Conservation (phyloP, 2,329 filamentous ascomycete species). For the Epichloe gansuensis region DNA sequence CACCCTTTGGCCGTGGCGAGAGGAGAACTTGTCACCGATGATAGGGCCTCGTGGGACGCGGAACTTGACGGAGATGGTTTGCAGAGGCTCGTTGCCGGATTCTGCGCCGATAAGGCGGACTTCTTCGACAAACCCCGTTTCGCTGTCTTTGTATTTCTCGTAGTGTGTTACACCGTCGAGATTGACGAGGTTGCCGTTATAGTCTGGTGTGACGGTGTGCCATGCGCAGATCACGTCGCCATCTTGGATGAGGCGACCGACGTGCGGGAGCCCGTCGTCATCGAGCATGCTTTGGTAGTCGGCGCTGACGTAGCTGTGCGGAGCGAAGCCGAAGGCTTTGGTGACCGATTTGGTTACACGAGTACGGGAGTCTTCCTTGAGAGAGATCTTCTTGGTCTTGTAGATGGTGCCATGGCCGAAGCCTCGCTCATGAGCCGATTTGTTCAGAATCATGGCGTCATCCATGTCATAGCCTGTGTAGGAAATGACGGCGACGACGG, state of each 20-base stretch:
- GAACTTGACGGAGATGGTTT: conserved; percentile 86
- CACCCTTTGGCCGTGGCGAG: conserved; percentile 94
- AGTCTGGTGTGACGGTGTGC: conserved; percentile 76
- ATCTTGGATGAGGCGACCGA: conserved; percentile 66
- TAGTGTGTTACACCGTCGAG: conserved; percentile 76
- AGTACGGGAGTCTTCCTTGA: conserved; percentile 65
- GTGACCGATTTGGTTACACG: conserved; percentile 56
- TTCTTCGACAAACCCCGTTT: conserved; percentile 82
- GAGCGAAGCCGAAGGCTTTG: conserved; percentile 86
- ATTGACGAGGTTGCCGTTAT: conserved; percentile 68
- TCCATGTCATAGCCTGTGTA: conserved; percentile 99
- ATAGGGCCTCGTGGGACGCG: conserved; percentile 80
- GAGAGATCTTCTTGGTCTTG: conserved; percentile 86
- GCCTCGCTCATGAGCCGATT: conserved; percentile 87
- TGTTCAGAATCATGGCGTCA: conserved; percentile 99
- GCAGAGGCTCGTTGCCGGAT: conserved; percentile 67
- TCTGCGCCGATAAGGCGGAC: conserved; percentile 84
- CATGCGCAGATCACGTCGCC: conserved; percentile 82
- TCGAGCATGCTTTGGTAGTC: conserved; percentile 64
- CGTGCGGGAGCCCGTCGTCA: conserved; percentile 71
- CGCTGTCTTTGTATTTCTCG: conserved; percentile 88
- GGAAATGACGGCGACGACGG: conserved; percentile 92
- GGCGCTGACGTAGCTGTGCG: conserved; percentile 58
- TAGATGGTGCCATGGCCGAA: conserved; percentile 95
- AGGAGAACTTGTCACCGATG: conserved; percentile 98